Conservation (phyloP, 2,329 filamentous ascomycete genomes). For the Aspergillus ustus region DNA sequence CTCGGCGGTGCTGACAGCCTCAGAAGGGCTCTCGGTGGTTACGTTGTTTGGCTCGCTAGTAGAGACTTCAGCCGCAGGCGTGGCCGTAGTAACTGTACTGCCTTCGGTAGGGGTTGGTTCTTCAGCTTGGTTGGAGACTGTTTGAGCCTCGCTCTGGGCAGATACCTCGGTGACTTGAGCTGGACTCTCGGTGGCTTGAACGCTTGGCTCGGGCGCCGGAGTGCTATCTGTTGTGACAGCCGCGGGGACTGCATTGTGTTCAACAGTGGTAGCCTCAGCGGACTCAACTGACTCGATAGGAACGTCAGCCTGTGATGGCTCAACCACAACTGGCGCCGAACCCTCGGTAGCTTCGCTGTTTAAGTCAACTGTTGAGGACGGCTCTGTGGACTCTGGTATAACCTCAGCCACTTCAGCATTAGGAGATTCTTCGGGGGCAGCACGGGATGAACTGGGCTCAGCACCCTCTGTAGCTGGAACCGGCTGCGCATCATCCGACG, state of each 20-base stretch:
- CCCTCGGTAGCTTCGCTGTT: background rate
- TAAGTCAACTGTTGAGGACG: background rate
- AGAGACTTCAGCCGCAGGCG: slow-evolving; percentile 30
- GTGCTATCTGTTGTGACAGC: background rate
- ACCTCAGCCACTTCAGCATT: background rate
- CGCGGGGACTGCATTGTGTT: background rate
- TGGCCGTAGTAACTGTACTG: slow-evolving; percentile 35
- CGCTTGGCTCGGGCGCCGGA: background rate
- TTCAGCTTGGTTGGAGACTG: background rate
- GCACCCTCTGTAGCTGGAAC: slow-evolving; percentile 27
- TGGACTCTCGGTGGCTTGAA: background rate
- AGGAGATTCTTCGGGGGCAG: slow-evolving; percentile 9
- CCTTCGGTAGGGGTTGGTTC: slow-evolving; percentile 15
- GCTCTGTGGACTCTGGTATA: background rate
- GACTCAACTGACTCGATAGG: background rate
- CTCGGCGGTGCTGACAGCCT: background rate
- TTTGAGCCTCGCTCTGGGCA: background rate
- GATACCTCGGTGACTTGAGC: background rate
- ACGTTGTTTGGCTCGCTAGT: background rate
- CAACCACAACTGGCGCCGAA: background rate
- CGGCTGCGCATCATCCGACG: slow-evolving; percentile 26
- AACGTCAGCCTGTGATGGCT: background rate
- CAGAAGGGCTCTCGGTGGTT: background rate
- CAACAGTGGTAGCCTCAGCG: background rate
- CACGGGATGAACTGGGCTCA: slow-evolving; percentile 36